Conservation (phyloP, 2,329 filamentous ascomycete genomes). For the Pestalotiopsis sp. region DNA sequence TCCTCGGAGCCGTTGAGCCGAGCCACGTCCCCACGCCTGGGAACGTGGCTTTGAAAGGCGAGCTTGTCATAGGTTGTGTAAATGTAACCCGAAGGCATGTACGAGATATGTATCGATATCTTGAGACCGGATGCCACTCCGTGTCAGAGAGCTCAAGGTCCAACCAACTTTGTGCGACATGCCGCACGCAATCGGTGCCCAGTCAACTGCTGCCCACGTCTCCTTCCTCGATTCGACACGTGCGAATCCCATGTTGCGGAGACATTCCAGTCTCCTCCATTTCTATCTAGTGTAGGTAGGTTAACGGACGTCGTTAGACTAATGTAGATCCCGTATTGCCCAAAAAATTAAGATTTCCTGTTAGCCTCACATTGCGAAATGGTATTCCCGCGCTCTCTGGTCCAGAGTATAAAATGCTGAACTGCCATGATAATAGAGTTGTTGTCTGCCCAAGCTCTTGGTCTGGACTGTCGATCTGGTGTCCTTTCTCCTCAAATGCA, state of each 20-base stretch:
- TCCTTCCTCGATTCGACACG: background rate
- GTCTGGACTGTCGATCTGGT: background rate
- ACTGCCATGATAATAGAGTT: background rate
- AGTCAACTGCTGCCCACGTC: background rate
- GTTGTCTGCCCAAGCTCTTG: background rate
- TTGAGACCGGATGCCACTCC: background rate
- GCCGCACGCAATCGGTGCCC: background rate
- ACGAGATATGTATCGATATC: background rate
- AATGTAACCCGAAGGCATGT: background rate
- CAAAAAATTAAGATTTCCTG: background rate
- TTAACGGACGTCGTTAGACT: background rate
- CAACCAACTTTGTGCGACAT: background rate
- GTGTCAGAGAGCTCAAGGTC: background rate
- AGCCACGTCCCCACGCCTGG: background rate
- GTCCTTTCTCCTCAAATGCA: background rate
- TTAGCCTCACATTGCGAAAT: background rate
- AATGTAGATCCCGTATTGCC: background rate
- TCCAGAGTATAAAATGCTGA: background rate
- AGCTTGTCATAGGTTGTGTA: background rate
- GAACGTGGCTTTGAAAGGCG: background rate
- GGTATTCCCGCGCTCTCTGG: background rate
- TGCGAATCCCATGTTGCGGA: background rate
- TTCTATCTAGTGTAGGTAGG: background rate
- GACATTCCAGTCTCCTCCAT: background rate
- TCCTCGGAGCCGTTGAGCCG: conserved; percentile 1